Evolutionary conservation across 2,329 filamentous ascomycete species (phyloP).

Genomic region (Kalaharituber pfeilii): DNA sequence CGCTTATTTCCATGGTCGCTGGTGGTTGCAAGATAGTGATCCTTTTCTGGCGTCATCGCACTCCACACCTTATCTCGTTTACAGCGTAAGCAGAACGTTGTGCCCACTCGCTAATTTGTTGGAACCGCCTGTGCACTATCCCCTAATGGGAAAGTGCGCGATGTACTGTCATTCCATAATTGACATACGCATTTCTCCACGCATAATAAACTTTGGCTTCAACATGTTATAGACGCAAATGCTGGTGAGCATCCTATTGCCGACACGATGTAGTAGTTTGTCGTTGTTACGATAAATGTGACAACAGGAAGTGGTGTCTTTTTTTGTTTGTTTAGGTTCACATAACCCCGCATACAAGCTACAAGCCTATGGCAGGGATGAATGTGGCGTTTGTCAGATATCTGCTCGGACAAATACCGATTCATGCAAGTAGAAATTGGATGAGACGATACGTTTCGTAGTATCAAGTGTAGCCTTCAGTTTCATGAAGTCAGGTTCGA

Average conservation of each 20-base stretch:
- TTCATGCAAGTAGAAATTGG: too few species aligned
- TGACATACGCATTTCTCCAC: slow-evolving; percentile 31
- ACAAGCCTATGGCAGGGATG: too few species aligned
- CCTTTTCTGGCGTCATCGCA: slow-evolving; percentile 32
- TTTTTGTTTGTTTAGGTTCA: too few species aligned
- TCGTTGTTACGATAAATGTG: slow-evolving; percentile 40
- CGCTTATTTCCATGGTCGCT: slow-evolving; percentile 32
- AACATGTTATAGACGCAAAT: slow-evolving; percentile 36
- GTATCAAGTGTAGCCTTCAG: too few species aligned
- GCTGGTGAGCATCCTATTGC: slow-evolving; percentile 38
- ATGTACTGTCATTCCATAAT: too few species aligned
- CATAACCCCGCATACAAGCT: too few species aligned
- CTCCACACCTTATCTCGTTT: slow-evolving; percentile 33
- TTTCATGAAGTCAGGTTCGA: too few species aligned
- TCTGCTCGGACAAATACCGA: too few species aligned
- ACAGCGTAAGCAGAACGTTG: slow-evolving; percentile 4
- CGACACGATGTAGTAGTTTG: slow-evolving; percentile 36
- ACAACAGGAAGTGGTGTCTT: too few species aligned
- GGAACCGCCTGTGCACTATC: slow-evolving; percentile 19
- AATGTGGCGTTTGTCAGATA: too few species aligned
- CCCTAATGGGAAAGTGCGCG: slow-evolving; percentile 8
- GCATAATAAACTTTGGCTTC: slow-evolving; percentile 38
- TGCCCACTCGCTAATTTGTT: background rate
- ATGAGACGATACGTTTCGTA: background rate
- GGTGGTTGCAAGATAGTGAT: slow-evolving; percentile 33